A percentile compares a stretch with the other conserved stretches of the same genome.
These are phyloP conservation scores for Tympanopsis confertula DNA, from an alignment of 2,329 filamentous ascomycete genomes.

Conservation along the genomic window DNA sequence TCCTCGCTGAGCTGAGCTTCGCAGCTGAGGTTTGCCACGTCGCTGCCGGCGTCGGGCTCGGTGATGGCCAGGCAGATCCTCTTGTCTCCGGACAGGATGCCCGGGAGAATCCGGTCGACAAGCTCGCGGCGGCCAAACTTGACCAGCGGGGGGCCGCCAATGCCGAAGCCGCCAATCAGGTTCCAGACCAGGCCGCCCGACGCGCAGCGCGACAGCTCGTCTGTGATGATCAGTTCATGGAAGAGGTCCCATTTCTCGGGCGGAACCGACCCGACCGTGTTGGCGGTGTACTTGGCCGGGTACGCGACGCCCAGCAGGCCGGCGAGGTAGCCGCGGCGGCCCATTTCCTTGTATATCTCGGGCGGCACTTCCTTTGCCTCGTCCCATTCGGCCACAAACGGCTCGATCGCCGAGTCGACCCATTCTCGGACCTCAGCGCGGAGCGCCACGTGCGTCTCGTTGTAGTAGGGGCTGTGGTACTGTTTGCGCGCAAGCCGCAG, in stretches of 20 bases:
- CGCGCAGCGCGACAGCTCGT: constrained; percentile 79
- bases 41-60: constrained; percentile 86
- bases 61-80: constrained; percentile 96
- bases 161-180: constrained; percentile 88
- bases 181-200: constrained; percentile 96
- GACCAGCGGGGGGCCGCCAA: constrained; percentile 80
- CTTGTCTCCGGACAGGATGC: constrained; percentile 84
- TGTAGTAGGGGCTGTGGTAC: constrained; percentile 96
- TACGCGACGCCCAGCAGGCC: constrained; percentile 79
- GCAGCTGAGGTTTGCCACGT: constrained; percentile 90
- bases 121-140: constrained; percentile 83
- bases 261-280: constrained; percentile 64
- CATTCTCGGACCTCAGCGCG: constrained; percentile 85
- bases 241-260: constrained; percentile 94
- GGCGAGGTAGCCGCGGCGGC: constrained; percentile 79
- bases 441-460: constrained; percentile 82
- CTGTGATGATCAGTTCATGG: constrained; percentile 91
- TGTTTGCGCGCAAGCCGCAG: constrained; percentile 21
- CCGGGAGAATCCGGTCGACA: constrained; percentile 77
- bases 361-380: constrained; percentile 84
- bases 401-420: constrained; percentile 82
- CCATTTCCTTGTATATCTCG: constrained; percentile 90
- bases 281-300: constrained; percentile 62
- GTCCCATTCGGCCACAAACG: constrained; percentile 90
- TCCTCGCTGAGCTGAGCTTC: constrained; percentile 91